Base-by-base conservation (phyloP, 345 rosid species). In the Odontarrhena argentea region DNA sequence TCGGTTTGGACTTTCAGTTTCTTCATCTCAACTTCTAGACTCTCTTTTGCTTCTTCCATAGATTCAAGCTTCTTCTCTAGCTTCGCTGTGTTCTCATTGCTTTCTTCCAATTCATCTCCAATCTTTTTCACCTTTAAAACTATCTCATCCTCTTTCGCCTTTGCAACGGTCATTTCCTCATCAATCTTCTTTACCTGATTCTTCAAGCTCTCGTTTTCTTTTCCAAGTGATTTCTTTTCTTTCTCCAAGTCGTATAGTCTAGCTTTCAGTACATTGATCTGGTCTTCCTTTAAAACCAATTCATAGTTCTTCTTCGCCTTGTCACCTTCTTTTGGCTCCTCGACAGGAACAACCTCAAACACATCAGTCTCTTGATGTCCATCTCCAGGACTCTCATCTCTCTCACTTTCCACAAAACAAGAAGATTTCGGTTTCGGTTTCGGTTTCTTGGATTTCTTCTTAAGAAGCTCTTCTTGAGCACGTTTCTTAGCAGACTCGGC, bases 401-500 rank as follows among this genome's bases (percentile, higher is more conserved):
- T 60, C 69, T 63, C 64, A 13, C 46, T 36, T 35, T 68, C 78
- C 37, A 56, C 10, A 12, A 54, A 70, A 12, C 18, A 63, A 18
- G 68, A 48, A 44, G 55, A 45, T 13, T 51, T 45, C 0, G 76
- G 74, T 66, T 84, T 85, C 78, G 76, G 74, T 18, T 18, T 18
- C 22, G 76, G 74, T 66, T 84, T 85, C 78, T 78, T 82, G 52
- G 64, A 3, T 51, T 38, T 73, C 77, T 92, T 87, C 76, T 79
- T 82, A 53, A 77, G 77, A 58, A 85, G 68, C 74, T 83, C 80
- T 47, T 77, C 80, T 70, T 84, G 85, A 57, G 88, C 95, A 51
- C 83, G 85, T 50, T 81, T 86, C 83, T 85, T 92, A 57, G 93
- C 93, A 70, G 91, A 84, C 67, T 87, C 96, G 1, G 91, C 91